Percentiles rank a stretch among this genome's conserved stretches.
phyloP scores from a whole-genome alignment of 495 filamentous ascomycete species.

The Tricharina praecox region DNA sequence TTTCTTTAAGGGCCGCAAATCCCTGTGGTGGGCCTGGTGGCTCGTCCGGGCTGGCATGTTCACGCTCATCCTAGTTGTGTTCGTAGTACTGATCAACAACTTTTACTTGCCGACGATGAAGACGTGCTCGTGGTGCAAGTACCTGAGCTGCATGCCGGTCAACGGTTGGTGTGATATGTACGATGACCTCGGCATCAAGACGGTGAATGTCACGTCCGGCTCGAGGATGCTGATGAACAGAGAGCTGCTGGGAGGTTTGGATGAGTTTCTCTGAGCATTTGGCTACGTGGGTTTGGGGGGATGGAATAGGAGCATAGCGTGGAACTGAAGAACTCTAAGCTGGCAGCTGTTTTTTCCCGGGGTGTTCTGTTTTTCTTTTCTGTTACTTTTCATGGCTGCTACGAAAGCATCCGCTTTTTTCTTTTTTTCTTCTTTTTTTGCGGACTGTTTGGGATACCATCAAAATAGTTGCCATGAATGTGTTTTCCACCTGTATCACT shows the following conservation, averaged over 20 bases:
- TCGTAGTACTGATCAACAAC: slow-evolving; percentile 70
- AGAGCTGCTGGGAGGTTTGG: background rate
- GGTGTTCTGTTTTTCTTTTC: too few species aligned
- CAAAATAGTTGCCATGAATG: too few species aligned
- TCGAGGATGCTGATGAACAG: background rate
- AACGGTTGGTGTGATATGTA: slow-evolving; percentile 66
- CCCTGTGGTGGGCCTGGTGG: slow-evolving; percentile 97
- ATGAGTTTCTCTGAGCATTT: background rate
- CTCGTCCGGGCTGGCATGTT: slow-evolving; percentile 65
- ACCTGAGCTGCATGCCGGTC: slow-evolving; percentile 73
- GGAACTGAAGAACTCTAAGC: too few species aligned
- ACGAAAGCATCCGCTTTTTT: too few species aligned
- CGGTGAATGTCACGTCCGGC: background rate
- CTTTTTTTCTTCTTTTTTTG: too few species aligned
- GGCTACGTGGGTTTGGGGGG: too few species aligned
- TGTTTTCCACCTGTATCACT: too few species aligned
- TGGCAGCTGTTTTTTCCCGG: too few species aligned
- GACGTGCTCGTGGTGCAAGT: slow-evolving; percentile 81
- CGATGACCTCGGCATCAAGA: slow-evolving; percentile 18
- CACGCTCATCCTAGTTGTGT: slow-evolving; percentile 57
- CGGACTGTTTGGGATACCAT: too few species aligned
- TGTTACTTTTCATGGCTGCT: too few species aligned
- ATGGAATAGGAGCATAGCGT: too few species aligned
- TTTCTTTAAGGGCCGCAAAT: slow-evolving; percentile 84
- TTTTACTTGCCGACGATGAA: slow-evolving; percentile 60